Evolutionary conservation across 2,329 filamentous ascomycete genomes (phyloP), one percentile per base, ranked within the genome.

Genomic region (Scolecobasidium constrictum): DNA sequence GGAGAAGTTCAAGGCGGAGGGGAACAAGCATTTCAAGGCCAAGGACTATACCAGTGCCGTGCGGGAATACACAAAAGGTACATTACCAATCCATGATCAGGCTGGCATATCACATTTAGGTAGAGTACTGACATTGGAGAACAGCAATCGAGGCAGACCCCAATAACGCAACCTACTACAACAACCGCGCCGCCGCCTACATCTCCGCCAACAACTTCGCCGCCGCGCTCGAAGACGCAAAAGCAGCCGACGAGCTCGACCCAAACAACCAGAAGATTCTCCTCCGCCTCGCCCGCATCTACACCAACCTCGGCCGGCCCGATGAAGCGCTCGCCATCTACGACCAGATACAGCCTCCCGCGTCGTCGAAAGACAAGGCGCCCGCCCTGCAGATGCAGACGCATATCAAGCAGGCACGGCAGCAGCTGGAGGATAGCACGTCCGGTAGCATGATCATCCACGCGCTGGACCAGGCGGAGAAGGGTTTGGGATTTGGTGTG

Each of bases 11-110:
- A 98, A 98, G 71, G 77, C 84, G 53, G 78, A 85, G 2, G 92
- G 92, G 46, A 98, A 98, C 68, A 92, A 92, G 57, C 90, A 86
- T 58, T 98, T 95, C 75, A 96, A 95, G 69, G 85, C 88, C 49
- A 86, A 83, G 59, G 85, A 95, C 56, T 98, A 90, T 62, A 67
- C 72, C 47, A 82, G 83, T 58, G 90, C 92, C 18, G 88, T 96
- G 59, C 76, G 84, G 52, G 86, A 95, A 63, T 98, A 96, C 63
- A 86, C 84, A 52, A 94, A 94, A 77, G 90, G 90, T 94, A 71
- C 46, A 71, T 55, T 38, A 7, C 9, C 9, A 9, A n/a, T n/a
- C 9, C 26, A 9, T n/a, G n/a, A 31, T 9, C 9, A 31, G 9
- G 26, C 26, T 9, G 9, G n/a, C 26, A 31, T 31, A 9, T 31